Percentiles rank a stretch among this genome's conserved stretches.
Conservation (phyloP, 768 basidiomycete species). For the Rhodosporidiobolus odoratus region DNA sequence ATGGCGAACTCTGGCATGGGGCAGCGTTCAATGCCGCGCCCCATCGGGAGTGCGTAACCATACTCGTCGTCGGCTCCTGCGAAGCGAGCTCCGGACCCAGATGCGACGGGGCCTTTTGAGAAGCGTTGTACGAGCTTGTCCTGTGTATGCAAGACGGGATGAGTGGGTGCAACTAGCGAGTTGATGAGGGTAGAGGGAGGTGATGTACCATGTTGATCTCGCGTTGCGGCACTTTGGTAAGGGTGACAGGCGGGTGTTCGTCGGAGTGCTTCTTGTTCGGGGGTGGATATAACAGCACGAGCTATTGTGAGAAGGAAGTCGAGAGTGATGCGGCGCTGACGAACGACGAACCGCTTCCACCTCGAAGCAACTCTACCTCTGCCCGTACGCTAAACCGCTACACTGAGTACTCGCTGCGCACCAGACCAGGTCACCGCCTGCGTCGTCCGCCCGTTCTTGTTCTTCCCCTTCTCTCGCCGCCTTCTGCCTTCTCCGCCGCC, state of each 20-base stretch:
- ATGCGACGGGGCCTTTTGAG: constrained; percentile 4
- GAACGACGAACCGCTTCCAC: too few species aligned
- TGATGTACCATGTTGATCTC: background rate
- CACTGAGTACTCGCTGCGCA: too few species aligned
- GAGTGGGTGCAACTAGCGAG: background rate
- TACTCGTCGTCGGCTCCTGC: constrained; percentile 20
- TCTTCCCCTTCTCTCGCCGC: too few species aligned
- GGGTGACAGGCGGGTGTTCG: too few species aligned
- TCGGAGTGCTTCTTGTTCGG: background rate
- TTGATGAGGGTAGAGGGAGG: background rate
- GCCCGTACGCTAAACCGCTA: too few species aligned
- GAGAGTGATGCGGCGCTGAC: too few species aligned
- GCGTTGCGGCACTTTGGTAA: background rate
- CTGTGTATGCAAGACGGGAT: background rate
- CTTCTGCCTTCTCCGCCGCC: too few species aligned
- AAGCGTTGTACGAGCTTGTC: constrained; percentile 33
- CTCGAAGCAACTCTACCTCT: too few species aligned
- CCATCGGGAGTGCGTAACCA: constrained; percentile 38
- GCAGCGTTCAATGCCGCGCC: constrained; percentile 36
- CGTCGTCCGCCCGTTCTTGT: too few species aligned
- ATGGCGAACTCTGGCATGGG: constrained; percentile 35
- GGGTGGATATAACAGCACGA: background rate
- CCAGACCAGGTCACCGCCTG: too few species aligned
- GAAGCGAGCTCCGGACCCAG: background rate
- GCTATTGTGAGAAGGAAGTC: too few species aligned